A percentile compares a stretch with the other conserved stretches of the same genome.
Evolutionary conservation across 768 basidiomycete genomes (phyloP).

Genomic region (Ramaria sp.): DNA sequence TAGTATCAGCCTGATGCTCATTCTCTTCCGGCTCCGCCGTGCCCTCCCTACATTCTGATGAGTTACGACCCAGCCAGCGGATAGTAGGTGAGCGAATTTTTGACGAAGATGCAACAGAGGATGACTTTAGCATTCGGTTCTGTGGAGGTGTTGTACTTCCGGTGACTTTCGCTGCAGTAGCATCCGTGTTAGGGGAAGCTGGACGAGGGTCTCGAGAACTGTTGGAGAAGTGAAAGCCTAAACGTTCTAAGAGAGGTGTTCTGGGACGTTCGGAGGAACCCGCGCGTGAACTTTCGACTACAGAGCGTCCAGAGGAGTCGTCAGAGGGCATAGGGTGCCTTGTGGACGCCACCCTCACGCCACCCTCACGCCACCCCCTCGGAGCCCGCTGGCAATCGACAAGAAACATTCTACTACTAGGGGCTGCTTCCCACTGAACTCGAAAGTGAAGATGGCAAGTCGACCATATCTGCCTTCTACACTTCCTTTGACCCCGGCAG

Average conservation of each 20-base stretch:
- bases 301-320: not conserved
- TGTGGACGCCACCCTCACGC: not conserved
- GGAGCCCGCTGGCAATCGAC: no score
- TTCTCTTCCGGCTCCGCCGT: not conserved
- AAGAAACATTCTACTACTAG: no score
- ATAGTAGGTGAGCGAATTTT: not conserved
- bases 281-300: not conserved
- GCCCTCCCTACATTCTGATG: not conserved
- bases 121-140: not conserved
- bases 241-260: not conserved
- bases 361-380: no score
- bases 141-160: not conserved
- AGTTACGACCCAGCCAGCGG: not conserved
- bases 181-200: not conserved
- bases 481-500: slow-evolving; percentile 37
- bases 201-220: not conserved
- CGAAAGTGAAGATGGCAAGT: not conserved
- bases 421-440: not conserved
- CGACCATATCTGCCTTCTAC: slow-evolving; percentile 33
- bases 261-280: not conserved
- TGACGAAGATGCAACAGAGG: not conserved
- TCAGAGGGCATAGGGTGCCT: not conserved
- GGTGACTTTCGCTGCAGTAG: not conserved
- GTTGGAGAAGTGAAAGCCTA: not conserved
- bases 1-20: not conserved